Conservation (phyloP, 73 alveolate genomes). For the Paramecium caudatum region DNA sequence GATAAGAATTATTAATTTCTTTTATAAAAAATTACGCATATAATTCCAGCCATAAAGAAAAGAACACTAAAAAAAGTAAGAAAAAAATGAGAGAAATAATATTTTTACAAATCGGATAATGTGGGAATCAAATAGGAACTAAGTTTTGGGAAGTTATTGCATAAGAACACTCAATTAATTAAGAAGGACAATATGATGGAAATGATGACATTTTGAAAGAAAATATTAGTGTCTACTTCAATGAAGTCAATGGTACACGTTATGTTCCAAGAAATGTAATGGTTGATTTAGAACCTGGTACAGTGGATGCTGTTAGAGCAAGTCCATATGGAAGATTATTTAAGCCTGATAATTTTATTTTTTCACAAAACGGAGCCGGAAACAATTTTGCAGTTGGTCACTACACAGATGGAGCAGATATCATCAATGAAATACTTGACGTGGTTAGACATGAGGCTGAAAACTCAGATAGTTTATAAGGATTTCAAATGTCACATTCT, state of each 20-base stretch:
- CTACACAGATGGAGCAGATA: slow-evolving; percentile 73
- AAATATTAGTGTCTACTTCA: slow-evolving; percentile 77
- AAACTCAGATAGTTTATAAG: slow-evolving; percentile 63
- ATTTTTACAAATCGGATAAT: slow-evolving; percentile 95
- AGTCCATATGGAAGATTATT: slow-evolving; percentile 78
- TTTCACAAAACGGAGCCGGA: slow-evolving; percentile 67
- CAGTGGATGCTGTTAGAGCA: background rate
- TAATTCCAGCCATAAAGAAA: too few species aligned
- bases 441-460: slow-evolving; percentile 66
- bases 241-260: slow-evolving; percentile 77
- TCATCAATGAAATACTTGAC: slow-evolving; percentile 38
- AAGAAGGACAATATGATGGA: slow-evolving; percentile 81
- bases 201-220: slow-evolving; percentile 60
- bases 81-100: slow-evolving; percentile 90
- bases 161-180: slow-evolving; percentile 88
- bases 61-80: too few species aligned
- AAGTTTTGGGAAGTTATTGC: slow-evolving; percentile 95
- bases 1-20: too few species aligned
- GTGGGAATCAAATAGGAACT: slow-evolving; percentile 97
- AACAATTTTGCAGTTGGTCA: slow-evolving; percentile 74
- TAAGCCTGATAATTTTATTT: slow-evolving; percentile 82
- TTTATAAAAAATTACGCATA: too few species aligned
- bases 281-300: slow-evolving; percentile 88
- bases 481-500: slow-evolving; percentile 68
- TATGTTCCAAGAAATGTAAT: slow-evolving; percentile 86